Evolutionary conservation across 495 filamentous ascomycete genomes (phyloP), one percentile per base, ranked within the genome.

Genomic region (Tuber microsphaerosporum): DNA sequence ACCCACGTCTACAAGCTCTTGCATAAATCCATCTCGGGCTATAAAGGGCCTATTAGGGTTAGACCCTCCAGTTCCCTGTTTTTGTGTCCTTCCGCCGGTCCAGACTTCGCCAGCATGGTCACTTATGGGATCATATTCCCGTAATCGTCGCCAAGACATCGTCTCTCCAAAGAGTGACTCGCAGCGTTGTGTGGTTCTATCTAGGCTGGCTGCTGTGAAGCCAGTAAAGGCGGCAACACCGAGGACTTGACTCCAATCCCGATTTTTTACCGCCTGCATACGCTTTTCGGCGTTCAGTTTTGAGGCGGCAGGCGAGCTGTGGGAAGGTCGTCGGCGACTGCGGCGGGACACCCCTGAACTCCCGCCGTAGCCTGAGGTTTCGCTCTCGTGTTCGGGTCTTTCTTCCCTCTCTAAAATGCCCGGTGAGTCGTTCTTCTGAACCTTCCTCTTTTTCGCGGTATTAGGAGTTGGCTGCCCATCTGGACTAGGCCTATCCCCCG

Each of bases 221-320:
- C 77, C 76, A 16, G 61, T 71, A 22, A 79, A 51, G 17, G 77
- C 72, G 2, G 77, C 77, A 17, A 79, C 22, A 1, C 77, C 77
- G 2, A 79, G 70, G 22, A 79, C 56, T 19, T 79, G 77, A 12
- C 76, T 79, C 77, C 77, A 79, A 48, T 79, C 77, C 12, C 77
- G 70, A 10, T 45, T 73, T 51, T 73, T 61, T 65, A 65, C 56
- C 1, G 56, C 26, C 19, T 17, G 34, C 56, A 65, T 65, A 17
- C 77, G 77, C 26, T 79, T 79, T 22, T 19, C 34, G 7, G 45
- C 77, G 3, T 75, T 70, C 39, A 72, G 41, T 44, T 39, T 65
- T 42, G 56, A 65, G 56, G 56, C 19, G 26, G 31, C 16, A 31
- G 14, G 73, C 65, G 69, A 75, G 22, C n/a, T 42, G 39, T 17